A percentile compares a stretch with the other conserved stretches of the same genome.
Evolutionary conservation across 441 rosid species (phyloP).

Genomic region (Monsonia emarginata): DNA sequence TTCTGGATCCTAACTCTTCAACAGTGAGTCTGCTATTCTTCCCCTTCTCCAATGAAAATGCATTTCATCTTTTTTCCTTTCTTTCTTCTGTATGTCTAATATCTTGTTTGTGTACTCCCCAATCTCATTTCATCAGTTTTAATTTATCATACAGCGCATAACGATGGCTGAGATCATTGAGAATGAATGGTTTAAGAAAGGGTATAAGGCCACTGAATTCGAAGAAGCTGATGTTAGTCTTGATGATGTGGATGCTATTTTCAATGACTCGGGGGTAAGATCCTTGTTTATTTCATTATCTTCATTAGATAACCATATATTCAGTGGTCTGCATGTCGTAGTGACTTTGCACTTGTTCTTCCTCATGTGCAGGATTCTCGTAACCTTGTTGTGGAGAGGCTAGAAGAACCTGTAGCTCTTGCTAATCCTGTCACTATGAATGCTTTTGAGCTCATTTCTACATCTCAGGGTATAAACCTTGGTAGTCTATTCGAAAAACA

Average conservation of each 20-base stretch:
- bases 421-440: constrained; percentile 77
- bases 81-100: not conserved
- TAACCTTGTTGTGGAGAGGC: constrained; percentile 84
- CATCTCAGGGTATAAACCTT: constrained; percentile 92
- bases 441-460: constrained; percentile 96
- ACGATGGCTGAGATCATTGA: constrained; percentile 68
- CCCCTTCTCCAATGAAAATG: constrained; percentile 3
- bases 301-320: not conserved
- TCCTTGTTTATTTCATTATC: constrained; percentile 9
- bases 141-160: constrained; percentile 56
- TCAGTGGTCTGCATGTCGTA: not conserved
- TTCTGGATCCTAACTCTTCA: constrained; percentile 78
- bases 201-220: constrained; percentile 74
- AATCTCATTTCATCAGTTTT: constrained; percentile 11
- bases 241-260: constrained; percentile 78
- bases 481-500: constrained; percentile 81
- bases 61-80: not conserved
- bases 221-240: constrained; percentile 67
- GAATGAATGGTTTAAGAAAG: constrained; percentile 98
- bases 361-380: constrained; percentile 40
- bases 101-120: constrained; percentile 3
- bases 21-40: constrained; percentile 39
- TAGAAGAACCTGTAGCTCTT: constrained; percentile 31
- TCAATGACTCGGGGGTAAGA: constrained; percentile 67
- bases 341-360: constrained; percentile 17